Base-by-base conservation (phyloP, 2,329 filamentous ascomycete species). In the Phoma sp. region DNA sequence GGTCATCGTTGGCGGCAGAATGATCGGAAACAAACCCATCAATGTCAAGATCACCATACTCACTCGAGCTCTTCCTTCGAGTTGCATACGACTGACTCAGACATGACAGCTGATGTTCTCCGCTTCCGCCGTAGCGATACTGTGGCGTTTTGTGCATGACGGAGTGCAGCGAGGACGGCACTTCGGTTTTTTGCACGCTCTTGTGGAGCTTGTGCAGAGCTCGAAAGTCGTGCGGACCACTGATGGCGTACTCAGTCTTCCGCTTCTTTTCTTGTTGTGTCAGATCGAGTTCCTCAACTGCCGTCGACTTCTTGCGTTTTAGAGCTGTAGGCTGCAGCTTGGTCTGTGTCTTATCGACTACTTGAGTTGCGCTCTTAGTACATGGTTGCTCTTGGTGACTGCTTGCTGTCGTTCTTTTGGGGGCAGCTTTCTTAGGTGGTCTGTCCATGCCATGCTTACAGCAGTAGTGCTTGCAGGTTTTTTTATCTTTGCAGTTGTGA, bases 381-480 rank as follows among this genome's bases (percentile, higher is more conserved):
- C 10, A 32, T 18, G 18, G 18, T 29, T 58, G 55, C 7, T 46
- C 24, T 4, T 62, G 57, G 18, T 56, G 39, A 6, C 59, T 52
- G 0, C 45, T 18, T 8, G 62, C 60, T 1, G 47, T 25, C 2
- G 49, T 35, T 39, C 65, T 64, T 57, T 75, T 76, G 29, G 60
- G 52, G 8, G 35, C 57, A 38, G 72, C 61, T 35, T 77, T 66
- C 63, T 83, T 82, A 5, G 74, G 78, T 53, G 84, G 86, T 58
- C 86, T 90, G 32, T 89, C 85, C 14, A 89, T 67, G 0, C 90
- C 90, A 55, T 90, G 85, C 23, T 82, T 82, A 65, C 90, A 93
- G 65, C 90, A 93, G 32, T 82, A 73, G 64, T 93, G 90, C 61
- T 86, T 89, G 72, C 90, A 93, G 8, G 68, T 74, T 35, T 70